Conservation (phyloP, 2,329 filamentous ascomycete species). For the Akanthomyces uredinophilus region DNA sequence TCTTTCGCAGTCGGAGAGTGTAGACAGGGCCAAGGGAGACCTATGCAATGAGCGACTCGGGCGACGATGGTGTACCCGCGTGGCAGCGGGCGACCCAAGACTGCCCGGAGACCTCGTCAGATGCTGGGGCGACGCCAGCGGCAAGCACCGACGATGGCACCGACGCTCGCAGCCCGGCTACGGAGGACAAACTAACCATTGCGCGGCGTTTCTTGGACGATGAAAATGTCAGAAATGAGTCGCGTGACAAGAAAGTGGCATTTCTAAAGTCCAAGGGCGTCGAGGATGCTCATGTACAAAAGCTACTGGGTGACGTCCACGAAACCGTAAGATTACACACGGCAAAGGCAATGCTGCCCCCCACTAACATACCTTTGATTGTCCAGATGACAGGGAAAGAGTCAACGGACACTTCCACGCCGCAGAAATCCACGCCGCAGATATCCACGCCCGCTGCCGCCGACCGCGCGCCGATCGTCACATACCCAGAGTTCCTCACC, state of each 20-base stretch:
- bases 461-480: slow-evolving; percentile 58
- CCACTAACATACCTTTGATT: not conserved
- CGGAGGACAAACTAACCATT: slow-evolving; percentile 46
- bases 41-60: slow-evolving; percentile 28
- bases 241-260: slow-evolving; percentile 65
- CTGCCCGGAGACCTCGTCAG: not conserved
- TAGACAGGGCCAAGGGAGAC: not conserved
- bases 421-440: slow-evolving; percentile 27
- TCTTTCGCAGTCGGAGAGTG: not conserved
- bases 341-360: not conserved
- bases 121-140: not conserved
- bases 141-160: slow-evolving; percentile 4
- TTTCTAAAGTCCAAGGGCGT: slow-evolving; percentile 79
- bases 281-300: slow-evolving; percentile 59
- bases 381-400: not conserved
- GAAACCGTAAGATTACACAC: not conserved
- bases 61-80: slow-evolving; percentile 24
- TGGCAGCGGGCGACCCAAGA: slow-evolving; percentile 25
- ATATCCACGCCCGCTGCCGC: slow-evolving; percentile 19
- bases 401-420: not conserved
- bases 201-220: slow-evolving; percentile 73
- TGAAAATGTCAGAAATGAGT: slow-evolving; percentile 62
- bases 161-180: slow-evolving; percentile 16
- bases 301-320: slow-evolving; percentile 45
- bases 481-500: slow-evolving; percentile 65